Conservation (phyloP, 2,329 filamentous ascomycete species). For the Exserohilum rostratum region DNA sequence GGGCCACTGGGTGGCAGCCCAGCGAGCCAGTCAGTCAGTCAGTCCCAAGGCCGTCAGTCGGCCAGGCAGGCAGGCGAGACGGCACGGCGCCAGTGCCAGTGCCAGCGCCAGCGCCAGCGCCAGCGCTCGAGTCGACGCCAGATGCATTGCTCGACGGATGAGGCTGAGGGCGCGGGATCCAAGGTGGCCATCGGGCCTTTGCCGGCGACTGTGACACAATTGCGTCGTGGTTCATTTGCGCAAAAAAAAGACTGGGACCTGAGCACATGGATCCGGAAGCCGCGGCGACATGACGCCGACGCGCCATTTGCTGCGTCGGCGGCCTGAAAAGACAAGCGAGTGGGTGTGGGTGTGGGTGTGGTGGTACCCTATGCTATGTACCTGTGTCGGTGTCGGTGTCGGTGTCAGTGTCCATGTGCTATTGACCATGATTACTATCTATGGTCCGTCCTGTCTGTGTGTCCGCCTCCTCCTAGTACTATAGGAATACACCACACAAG, state of each 20-base stretch:
- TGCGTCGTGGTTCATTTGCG: conserved; percentile 4
- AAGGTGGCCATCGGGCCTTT: conserved; percentile 13
- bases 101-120: no score
- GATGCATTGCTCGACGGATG: background rate
- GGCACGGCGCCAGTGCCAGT: no score
- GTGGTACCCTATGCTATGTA: no score
- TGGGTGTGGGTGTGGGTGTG: conserved; percentile 10
- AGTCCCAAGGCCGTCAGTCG: background rate
- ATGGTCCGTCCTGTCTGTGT: no score
- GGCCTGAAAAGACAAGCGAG: background rate
- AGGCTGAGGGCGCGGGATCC: background rate
- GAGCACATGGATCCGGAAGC: conserved; percentile 2
- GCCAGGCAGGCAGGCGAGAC: background rate
- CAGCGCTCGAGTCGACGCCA: background rate
- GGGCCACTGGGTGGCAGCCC: background rate
- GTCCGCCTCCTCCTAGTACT: no score
- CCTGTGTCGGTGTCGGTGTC: no score
- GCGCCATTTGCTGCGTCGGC: conserved; percentile 6
- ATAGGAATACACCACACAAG: no score
- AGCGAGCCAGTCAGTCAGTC: background rate
- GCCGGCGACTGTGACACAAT: conserved; percentile 12
- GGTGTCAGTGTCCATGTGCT: no score
- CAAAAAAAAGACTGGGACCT: conserved; percentile 1
- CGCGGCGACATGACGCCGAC: conserved; percentile 11
- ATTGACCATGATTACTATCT: no score